Evolutionary conservation across 2,329 filamentous ascomycete species (phyloP), one percentile per base, ranked within the genome.

Genomic region (Trichophaea hybrida): DNA sequence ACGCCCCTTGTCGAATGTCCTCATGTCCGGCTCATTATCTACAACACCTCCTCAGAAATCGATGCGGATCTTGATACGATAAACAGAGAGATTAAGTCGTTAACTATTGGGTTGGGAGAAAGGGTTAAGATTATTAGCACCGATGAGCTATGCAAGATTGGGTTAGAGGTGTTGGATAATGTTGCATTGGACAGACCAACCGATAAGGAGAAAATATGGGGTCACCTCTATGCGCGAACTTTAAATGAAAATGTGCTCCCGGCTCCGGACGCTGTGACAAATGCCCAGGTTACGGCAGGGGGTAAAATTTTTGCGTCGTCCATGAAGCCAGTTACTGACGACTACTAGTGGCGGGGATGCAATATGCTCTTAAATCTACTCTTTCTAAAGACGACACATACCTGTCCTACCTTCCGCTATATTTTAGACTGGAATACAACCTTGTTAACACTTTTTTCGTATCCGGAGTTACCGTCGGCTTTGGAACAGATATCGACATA

Each of bases 341-440:
- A 7, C 48, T 13, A 31, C 24, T 46, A 64, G 61, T 64, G 13
- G 32, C 49, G 8, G 56, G 54, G 10, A 55, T 61, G 32, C 52
- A 62, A 24, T 48, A 43, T 15, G 49, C 60, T 17, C 50, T 64
- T 2, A 57, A 58, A 5, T 4, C 44, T 8, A 43, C 50, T 7
- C 48, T 58, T 13, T 38, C 43, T 1, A 51, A 51, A 7, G 60
- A 57, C 10, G 61, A 64, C 38, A 64, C 57, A n/a, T 64, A 64
- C 31, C 55, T 64, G 24, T 64, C 61, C 6, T 64, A 64, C 40
- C 61, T 64, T 5, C 61, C 61, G 5, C 60, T 62, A 4, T 55
- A 51, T 33, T 57, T 59, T n/a, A 57, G 57, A 44, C 51, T 59
- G 13, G 61, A 64, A 31, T 64, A 61, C 31, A 51, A 51, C 40